phyloP scores from a whole-genome alignment of 225 moss, liverwort and hornwort species.

The Climacium dendroides region DNA sequence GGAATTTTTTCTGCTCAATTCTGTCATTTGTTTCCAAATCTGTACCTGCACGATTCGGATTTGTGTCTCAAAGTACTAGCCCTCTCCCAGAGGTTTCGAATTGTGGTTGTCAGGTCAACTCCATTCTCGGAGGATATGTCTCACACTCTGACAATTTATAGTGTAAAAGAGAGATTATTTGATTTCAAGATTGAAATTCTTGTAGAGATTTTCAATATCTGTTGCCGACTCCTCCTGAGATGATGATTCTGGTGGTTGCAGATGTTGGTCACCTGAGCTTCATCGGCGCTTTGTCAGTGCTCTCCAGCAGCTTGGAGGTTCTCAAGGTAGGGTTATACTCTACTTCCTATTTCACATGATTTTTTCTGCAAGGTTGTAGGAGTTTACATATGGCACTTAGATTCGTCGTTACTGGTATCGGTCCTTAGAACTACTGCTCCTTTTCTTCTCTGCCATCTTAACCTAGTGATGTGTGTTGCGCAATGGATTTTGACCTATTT shows the following conservation, averaged over 20 bases:
- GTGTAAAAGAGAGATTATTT: neutral
- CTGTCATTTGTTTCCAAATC: neutral
- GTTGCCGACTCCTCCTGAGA: neutral
- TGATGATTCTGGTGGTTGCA: constrained; percentile 5
- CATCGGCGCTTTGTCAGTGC: constrained; percentile 94
- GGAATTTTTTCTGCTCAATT: neutral
- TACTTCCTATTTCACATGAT: neutral
- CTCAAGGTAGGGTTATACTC: constrained; percentile 38
- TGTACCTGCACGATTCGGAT: neutral
- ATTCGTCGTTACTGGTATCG: neutral
- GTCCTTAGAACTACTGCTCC: neutral
- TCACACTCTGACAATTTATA: neutral
- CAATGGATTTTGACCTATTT: neutral
- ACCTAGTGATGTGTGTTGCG: neutral
- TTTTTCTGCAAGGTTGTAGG: neutral
- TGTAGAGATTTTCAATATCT: neutral
- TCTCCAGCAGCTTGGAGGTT: constrained; percentile 92
- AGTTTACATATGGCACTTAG: neutral
- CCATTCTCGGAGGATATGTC: neutral
- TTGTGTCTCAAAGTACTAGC: neutral
- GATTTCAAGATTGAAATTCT: neutral
- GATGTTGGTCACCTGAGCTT: constrained; percentile 99
- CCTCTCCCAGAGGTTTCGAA: neutral
- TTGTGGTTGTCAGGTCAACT: neutral
- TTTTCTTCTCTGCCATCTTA: neutral